Evolutionary conservation across 2,329 filamentous ascomycete genomes (phyloP).

Genomic region (Pseudocercospora eumusae): DNA sequence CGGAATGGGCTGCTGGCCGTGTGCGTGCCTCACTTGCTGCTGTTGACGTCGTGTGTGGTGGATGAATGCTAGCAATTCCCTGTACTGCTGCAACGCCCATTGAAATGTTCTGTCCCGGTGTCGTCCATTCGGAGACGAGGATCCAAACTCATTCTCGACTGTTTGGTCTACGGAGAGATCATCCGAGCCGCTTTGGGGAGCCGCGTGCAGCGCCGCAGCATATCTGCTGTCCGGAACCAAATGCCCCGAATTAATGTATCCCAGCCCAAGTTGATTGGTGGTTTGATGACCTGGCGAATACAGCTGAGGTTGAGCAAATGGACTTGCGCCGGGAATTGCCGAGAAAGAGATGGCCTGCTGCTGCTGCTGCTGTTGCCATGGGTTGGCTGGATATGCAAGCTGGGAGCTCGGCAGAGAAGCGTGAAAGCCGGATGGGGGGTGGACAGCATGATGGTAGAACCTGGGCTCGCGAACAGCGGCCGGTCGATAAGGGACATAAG

Average conservation of each 20-base stretch:
- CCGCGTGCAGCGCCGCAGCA: constrained; percentile 6
- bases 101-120: constrained; percentile 50
- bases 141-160: constrained; percentile 42
- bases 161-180: not conserved
- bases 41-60: constrained; percentile 49
- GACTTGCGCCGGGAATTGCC: constrained; percentile 17
- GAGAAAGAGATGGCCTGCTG: constrained; percentile 18
- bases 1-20: constrained; percentile 45
- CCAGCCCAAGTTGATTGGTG: constrained; percentile 3
- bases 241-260: constrained; percentile 3
- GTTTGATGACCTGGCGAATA: constrained; percentile 5
- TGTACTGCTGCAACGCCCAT: constrained; percentile 51
- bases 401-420: constrained; percentile 28
- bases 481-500: constrained; percentile 61
- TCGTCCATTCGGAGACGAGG: constrained; percentile 46
- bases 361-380: constrained; percentile 30
- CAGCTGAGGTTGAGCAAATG: constrained; percentile 21
- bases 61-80: constrained; percentile 52
- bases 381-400: constrained; percentile 23
- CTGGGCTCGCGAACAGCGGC: constrained; percentile 59
- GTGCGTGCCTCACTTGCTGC: constrained; percentile 42
- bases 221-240: constrained; percentile 4
- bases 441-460: constrained; percentile 39
- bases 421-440: constrained; percentile 24
- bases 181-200: not conserved